These are phyloP conservation scores for Ambrosia trifida DNA, from an alignment of 129 eudicot genomes.

Conservation along the genomic window DNA sequence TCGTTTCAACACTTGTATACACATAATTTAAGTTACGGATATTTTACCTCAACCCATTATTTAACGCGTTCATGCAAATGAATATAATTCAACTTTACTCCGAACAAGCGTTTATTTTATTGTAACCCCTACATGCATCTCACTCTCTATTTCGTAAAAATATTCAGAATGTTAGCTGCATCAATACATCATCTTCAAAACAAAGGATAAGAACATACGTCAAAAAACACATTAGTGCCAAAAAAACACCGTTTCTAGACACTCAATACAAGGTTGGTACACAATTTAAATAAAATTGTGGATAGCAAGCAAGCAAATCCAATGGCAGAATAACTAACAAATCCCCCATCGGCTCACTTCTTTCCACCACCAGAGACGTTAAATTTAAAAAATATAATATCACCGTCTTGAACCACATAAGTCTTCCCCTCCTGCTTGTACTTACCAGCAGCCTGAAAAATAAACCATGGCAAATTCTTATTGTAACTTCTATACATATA, in stretches of 20 bases:
- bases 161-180: conserved; percentile 19
- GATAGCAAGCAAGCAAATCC: conserved; percentile 16
- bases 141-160: conserved; percentile 21
- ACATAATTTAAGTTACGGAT: too few species aligned
- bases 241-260: conserved; percentile 20
- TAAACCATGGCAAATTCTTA: background rate
- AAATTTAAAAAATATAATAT: conserved; percentile 90
- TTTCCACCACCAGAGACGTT: conserved; percentile 94
- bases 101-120: background rate
- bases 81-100: too few species aligned
- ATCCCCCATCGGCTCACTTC: conserved; percentile 51
- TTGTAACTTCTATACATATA: background rate
- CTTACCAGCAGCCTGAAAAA: conserved; percentile 86
- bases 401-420: conserved; percentile 93
- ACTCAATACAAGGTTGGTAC: conserved; percentile 32
- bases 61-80: too few species aligned
- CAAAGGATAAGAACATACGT: conserved; percentile 25
- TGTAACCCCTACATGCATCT: conserved; percentile 9
- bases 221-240: conserved; percentile 16
- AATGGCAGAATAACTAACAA: background rate
- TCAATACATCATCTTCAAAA: conserved; percentile 28
- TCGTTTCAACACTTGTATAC: too few species aligned
- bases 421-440: conserved; percentile 94
- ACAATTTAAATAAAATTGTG: conserved; percentile 6
- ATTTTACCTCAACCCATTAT: too few species aligned